A percentile compares a stretch with the other conserved stretches of the same genome.
Conservation (phyloP, 2,329 filamentous ascomycete species). For the Aspergillus latus region DNA sequence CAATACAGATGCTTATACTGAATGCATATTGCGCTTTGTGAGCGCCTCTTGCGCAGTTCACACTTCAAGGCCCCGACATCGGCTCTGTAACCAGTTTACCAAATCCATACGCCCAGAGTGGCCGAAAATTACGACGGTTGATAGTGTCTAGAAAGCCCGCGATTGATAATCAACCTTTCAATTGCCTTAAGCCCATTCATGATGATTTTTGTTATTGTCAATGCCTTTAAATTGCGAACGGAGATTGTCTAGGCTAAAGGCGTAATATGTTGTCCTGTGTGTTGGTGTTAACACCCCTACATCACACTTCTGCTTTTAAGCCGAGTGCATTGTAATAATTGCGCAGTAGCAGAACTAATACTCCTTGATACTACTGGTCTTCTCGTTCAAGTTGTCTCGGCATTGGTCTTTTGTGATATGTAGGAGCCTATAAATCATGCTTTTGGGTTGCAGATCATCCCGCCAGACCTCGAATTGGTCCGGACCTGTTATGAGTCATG, state of each 20-base stretch:
- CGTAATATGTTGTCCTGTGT: not conserved
- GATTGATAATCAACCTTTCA: slow-evolving; percentile 21
- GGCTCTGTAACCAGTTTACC: slow-evolving; percentile 3
- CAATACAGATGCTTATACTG: not conserved
- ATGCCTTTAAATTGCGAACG: not conserved
- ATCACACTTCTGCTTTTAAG: not conserved
- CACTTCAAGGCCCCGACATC: slow-evolving; percentile 11
- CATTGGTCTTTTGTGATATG: not conserved
- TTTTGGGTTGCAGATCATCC: not conserved
- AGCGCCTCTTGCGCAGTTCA: not conserved
- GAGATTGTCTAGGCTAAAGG: not conserved
- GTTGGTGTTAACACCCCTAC: not conserved
- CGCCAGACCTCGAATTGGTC: not conserved
- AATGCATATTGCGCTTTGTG: not conserved
- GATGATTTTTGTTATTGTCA: not conserved
- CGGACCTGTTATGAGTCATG: not conserved
- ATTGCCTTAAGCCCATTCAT: not conserved
- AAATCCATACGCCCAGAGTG: not conserved
- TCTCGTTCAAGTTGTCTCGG: too few relatives aligned
- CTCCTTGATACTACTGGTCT: too few relatives aligned
- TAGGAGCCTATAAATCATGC: not conserved
- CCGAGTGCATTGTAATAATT: not conserved
- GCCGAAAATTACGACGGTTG: not conserved
- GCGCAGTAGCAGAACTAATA: too few relatives aligned
- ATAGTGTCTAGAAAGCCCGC: slow-evolving; percentile 10